Evolutionary conservation across 2,329 filamentous ascomycete genomes (phyloP).

Genomic region (Xylariaceae sp.): DNA sequence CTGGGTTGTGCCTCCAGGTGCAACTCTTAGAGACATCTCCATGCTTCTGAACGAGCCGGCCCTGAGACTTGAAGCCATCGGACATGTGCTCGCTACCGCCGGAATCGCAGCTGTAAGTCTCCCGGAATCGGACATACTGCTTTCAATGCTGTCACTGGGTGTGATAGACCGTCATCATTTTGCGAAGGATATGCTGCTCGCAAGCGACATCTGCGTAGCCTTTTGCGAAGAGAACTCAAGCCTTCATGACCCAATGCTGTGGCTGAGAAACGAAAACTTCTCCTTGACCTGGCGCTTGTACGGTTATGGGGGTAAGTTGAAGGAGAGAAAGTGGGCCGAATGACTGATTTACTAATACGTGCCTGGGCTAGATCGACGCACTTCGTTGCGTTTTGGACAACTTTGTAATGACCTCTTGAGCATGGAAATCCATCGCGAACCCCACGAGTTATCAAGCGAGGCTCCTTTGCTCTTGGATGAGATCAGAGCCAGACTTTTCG

Average conservation of each 20-base stretch:
- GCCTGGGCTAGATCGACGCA: background rate
- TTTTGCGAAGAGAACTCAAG: background rate
- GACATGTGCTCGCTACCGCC: background rate
- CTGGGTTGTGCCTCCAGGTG: background rate
- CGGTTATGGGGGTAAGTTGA: slow-evolving; percentile 1
- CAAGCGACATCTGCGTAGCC: background rate
- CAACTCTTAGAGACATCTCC: background rate
- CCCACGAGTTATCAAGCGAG: too few relatives aligned
- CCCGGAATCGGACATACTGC: background rate
- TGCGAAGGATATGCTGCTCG: background rate
- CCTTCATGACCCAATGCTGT: background rate
- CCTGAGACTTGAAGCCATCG: background rate
- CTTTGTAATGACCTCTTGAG: background rate
- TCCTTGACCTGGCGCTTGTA: background rate
- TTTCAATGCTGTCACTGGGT: background rate
- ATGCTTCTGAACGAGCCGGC: background rate
- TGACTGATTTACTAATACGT: too few relatives aligned
- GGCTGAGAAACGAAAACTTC: background rate
- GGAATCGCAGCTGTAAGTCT: background rate
- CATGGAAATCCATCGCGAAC: slow-evolving; percentile 1
- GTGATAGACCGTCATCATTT: background rate
- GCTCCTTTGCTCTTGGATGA: background rate
- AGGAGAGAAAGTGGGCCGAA: too few relatives aligned
- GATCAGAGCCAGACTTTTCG: background rate
- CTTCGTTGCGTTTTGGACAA: background rate